Conservation (phyloP, 1,139 yeast genomes). For the Yamadazyma atlantica region DNA sequence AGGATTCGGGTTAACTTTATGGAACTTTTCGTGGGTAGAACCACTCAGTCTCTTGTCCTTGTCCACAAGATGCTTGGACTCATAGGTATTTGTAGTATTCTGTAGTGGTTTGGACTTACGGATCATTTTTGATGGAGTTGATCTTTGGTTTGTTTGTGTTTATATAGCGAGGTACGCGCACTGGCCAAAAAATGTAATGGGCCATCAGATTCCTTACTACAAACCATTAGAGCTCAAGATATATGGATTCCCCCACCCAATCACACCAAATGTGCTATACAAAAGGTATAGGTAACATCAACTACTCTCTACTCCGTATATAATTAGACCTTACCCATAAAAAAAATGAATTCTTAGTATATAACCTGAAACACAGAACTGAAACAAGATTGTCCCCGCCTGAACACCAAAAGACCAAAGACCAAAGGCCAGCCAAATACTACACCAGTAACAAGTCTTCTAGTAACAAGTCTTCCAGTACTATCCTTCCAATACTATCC, state of each 20-base stretch:
- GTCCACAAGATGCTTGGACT: background rate
- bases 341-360: background rate
- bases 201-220: no score
- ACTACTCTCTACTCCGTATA: background rate
- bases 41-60: background rate
- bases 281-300: background rate
- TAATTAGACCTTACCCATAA: background rate
- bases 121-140: slow-evolving; percentile 3
- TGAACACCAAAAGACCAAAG: no score
- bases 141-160: background rate
- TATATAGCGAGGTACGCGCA: no score
- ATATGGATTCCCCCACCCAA: no score
- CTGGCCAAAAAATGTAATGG: no score
- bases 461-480: no score
- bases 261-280: background rate
- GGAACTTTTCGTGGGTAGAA: background rate
- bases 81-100: slow-evolving; percentile 9
- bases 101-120: slow-evolving; percentile 8
- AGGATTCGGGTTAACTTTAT: background rate
- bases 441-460: no score
- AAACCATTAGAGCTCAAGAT: no score
- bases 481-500: no score
- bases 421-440: no score
- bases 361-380: background rate
- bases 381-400: background rate